A percentile compares a stretch with the other conserved stretches of the same genome.
phyloP scores from a whole-genome alignment of 2,329 filamentous ascomycete species.

The Pestalotiopsis sp. region DNA sequence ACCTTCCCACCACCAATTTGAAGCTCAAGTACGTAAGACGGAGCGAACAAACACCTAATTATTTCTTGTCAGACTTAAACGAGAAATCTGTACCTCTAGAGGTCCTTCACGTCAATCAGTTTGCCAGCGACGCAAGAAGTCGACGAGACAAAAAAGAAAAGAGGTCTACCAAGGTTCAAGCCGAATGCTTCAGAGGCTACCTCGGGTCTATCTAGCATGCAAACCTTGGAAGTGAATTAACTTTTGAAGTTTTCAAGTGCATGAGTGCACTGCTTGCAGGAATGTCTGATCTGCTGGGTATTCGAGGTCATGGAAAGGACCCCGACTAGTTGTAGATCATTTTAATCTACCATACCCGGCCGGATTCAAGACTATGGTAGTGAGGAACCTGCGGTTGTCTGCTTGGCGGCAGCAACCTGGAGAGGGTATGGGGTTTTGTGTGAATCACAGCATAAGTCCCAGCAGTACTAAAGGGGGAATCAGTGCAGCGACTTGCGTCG shows the following conservation, averaged over 20 bases:
- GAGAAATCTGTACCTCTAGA: neutral
- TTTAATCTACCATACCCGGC: constrained; percentile 8
- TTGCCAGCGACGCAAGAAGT: neutral
- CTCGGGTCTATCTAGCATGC: constrained; percentile 1
- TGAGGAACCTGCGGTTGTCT: constrained; percentile 1
- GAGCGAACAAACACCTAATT: constrained; percentile 1
- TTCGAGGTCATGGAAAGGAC: neutral
- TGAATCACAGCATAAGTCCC: constrained; percentile 6
- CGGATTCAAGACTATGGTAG: constrained; percentile 8
- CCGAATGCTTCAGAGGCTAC: constrained; percentile 4
- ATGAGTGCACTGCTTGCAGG: constrained; percentile 4
- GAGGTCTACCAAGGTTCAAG: neutral
- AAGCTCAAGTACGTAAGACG: constrained; percentile 1
- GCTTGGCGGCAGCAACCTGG: constrained; percentile 7
- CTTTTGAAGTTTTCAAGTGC: neutral
- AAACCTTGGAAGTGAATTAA: neutral
- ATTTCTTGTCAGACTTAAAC: neutral
- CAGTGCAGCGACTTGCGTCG: neutral
- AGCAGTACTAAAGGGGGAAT: constrained; percentile 3
- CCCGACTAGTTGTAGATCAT: neutral
- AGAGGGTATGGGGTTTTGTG: constrained; percentile 5
- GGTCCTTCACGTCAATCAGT: neutral
- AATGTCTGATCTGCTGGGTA: neutral
- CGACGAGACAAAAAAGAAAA: neutral
- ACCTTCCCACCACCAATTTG: neutral